Percentiles rank a stretch among this genome's conserved stretches.
These are phyloP conservation scores for Penicillium roqueforti DNA, from an alignment of 495 filamentous ascomycete species.

Conservation along the genomic window DNA sequence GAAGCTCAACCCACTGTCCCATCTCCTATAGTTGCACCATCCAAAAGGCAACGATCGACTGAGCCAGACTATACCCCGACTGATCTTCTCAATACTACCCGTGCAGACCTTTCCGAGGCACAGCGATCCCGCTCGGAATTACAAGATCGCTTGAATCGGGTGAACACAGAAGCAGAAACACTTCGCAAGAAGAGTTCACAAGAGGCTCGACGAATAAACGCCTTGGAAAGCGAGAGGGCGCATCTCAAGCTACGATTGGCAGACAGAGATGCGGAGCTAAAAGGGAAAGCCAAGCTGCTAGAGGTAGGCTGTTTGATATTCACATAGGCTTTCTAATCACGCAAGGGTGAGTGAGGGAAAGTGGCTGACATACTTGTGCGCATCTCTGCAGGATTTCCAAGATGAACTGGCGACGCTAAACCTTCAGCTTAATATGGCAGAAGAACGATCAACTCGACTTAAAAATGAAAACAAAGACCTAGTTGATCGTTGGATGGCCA, in stretches of 20 bases:
- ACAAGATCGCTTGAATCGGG: conserved; percentile 54
- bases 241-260: conserved; percentile 58
- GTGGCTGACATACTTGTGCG: conserved; percentile 11
- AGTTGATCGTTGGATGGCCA: conserved; percentile 84
- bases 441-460: conserved; percentile 63
- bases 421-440: conserved; percentile 81
- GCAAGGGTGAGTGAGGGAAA: background rate
- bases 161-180: conserved; percentile 58
- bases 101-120: conserved; percentile 67
- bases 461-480: conserved; percentile 83
- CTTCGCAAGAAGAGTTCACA: conserved; percentile 52
- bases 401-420: conserved; percentile 84
- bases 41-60: conserved; percentile 23
- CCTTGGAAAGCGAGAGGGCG: conserved; percentile 60
- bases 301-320: conserved; percentile 48
- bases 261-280: conserved; percentile 82
- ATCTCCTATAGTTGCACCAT: conserved; percentile 14
- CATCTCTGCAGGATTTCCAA: conserved; percentile 62
- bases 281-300: conserved; percentile 73
- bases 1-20: conserved; percentile 16
- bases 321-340: background rate
- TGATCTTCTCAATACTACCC: conserved; percentile 46
- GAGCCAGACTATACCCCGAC: conserved; percentile 22
- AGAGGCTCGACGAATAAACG: conserved; percentile 54
- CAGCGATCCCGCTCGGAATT: conserved; percentile 64